These are phyloP conservation scores for Hirsutella rhossiliensis DNA, from an alignment of 2,329 filamentous ascomycete genomes.

Conservation along the genomic window DNA sequence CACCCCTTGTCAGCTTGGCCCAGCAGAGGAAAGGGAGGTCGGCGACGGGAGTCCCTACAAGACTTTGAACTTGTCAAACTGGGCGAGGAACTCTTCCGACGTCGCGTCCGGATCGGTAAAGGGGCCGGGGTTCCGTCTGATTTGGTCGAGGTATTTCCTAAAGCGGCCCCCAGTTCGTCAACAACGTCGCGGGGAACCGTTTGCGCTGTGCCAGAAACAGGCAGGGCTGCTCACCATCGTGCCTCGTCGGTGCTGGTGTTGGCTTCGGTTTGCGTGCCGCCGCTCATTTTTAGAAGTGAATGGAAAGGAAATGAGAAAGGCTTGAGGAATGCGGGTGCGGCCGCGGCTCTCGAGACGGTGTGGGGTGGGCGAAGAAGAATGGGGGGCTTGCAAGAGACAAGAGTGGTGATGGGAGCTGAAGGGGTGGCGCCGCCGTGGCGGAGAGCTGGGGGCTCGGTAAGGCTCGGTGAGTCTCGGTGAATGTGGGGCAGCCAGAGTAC, in stretches of 20 bases:
- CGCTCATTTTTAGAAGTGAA: constrained; percentile 11
- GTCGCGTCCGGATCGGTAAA: constrained; percentile 58
- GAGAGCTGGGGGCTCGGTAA: background rate
- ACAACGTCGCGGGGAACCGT: background rate
- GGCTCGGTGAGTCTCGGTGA: constrained; percentile 20
- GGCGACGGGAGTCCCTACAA: constrained; percentile 39
- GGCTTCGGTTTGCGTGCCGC: constrained; percentile 6
- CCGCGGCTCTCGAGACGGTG: background rate
- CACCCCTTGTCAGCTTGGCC: background rate
- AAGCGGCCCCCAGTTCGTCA: constrained; percentile 1
- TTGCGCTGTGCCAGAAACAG: background rate
- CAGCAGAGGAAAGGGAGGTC: background rate
- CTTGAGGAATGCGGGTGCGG: background rate
- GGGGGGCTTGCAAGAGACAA: no score
- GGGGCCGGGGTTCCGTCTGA: constrained; percentile 66
- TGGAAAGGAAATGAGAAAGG: background rate
- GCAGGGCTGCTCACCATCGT: constrained; percentile 19
- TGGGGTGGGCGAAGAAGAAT: background rate
- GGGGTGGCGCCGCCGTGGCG: no score
- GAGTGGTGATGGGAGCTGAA: no score
- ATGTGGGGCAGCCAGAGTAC: constrained; percentile 18
- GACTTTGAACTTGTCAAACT: constrained; percentile 61
- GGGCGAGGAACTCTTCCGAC: constrained; percentile 38
- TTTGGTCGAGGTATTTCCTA: constrained; percentile 75
- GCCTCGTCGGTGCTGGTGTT: constrained; percentile 11